These are phyloP conservation scores for Apiospora aurea DNA, from an alignment of 2,329 filamentous ascomycete species.

Conservation along the genomic window DNA sequence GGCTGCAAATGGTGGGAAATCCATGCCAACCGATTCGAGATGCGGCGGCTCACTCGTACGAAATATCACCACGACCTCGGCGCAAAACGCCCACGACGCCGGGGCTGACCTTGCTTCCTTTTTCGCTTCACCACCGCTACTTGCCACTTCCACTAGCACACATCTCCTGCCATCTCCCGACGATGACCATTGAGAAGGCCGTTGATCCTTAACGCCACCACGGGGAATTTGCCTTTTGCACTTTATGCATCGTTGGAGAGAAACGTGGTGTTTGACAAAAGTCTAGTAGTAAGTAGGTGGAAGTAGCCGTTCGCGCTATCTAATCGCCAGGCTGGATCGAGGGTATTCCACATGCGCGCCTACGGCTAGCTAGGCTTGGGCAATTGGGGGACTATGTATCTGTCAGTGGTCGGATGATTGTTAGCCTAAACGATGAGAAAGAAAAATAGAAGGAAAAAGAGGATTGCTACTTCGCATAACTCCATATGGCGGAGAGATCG, in stretches of 20 bases:
- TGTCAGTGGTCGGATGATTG: constrained; percentile 16
- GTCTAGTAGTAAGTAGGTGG: background rate
- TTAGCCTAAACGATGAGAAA: constrained; percentile 4
- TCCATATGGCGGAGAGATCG: constrained; percentile 16
- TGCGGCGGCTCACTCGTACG: constrained; percentile 9
- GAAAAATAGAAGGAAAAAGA: background rate
- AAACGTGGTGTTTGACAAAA: constrained; percentile 14
- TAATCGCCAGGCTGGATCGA: background rate
- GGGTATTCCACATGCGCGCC: constrained; percentile 10
- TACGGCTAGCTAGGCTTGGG: constrained; percentile 9
- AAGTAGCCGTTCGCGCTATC: constrained; percentile 16
- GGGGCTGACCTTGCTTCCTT: constrained; percentile 19
- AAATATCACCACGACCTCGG: background rate
- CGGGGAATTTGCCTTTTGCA: background rate
- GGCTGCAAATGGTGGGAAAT: background rate
- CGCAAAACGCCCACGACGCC: background rate
- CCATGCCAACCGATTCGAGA: constrained; percentile 9
- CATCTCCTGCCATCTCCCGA: background rate
- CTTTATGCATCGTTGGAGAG: background rate
- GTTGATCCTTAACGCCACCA: constrained; percentile 20
- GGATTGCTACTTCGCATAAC: background rate
- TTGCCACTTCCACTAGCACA: background rate
- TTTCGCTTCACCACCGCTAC: constrained; percentile 12
- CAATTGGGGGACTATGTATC: background rate
- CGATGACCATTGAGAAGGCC: background rate